Percentiles rank a stretch among this genome's conserved stretches.
phyloP scores from a whole-genome alignment of 306 rosid species.

The Inga laurina region DNA sequence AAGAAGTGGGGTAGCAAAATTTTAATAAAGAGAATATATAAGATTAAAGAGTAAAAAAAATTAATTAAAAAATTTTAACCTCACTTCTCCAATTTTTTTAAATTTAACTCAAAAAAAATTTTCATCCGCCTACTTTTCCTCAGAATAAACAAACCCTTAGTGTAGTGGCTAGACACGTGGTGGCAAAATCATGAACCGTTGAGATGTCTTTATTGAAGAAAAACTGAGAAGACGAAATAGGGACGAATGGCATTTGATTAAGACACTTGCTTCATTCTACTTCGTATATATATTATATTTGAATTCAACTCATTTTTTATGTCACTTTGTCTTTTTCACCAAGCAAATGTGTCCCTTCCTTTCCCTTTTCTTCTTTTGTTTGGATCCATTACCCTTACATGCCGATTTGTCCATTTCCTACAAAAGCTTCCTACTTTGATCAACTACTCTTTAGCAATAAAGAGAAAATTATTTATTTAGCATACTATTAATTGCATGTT shows the following conservation, averaged over 20 bases:
- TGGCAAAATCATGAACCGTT: constrained; percentile 5
- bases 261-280: not conserved
- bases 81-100: too few species aligned
- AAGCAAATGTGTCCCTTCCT: not conserved
- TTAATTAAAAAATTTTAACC: too few species aligned
- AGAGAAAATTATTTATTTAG: not conserved
- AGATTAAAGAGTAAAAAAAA: too few species aligned
- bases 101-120: too few species aligned
- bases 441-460: too few species aligned
- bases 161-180: constrained; percentile 16
- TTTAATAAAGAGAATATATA: too few species aligned
- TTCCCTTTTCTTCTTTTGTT: not conserved
- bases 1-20: too few species aligned
- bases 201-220: not conserved
- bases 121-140: too few species aligned
- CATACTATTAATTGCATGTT: not conserved
- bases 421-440: too few species aligned
- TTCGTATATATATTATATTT: not conserved
- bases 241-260: not conserved
- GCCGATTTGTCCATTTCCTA: not conserved
- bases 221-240: not conserved
- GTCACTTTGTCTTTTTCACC: not conserved
- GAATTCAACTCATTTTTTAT: not conserved
- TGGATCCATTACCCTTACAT: not conserved
- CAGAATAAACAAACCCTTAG: not conserved